Evolutionary conservation across 1,139 yeast species (phyloP).

Genomic region (Barnettozyma hawaiiensis): DNA sequence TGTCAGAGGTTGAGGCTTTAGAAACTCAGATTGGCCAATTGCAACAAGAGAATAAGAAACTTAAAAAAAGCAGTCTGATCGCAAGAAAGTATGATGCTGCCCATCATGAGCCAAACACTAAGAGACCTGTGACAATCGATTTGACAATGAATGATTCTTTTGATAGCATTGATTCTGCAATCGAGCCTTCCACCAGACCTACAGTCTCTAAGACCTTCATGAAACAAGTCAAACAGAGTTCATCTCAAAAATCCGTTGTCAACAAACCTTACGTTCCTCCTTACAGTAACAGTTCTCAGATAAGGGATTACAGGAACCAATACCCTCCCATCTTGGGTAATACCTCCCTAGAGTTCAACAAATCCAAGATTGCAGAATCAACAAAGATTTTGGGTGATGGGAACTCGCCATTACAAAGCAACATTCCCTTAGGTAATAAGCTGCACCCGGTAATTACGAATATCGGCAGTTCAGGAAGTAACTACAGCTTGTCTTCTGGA

Average conservation of each 20-base stretch:
- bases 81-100: background rate
- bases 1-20: constrained; percentile 14
- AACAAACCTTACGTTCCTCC: constrained; percentile 5
- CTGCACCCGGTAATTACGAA: constrained; percentile 1
- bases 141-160: constrained; percentile 16
- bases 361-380: constrained; percentile 21
- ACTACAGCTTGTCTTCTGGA: background rate
- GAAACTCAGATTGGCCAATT: constrained; percentile 13
- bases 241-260: constrained; percentile 12
- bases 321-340: background rate
- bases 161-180: constrained; percentile 9
- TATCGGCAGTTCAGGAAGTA: constrained; percentile 1
- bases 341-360: constrained; percentile 12
- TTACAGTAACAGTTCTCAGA: background rate
- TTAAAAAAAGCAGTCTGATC: constrained; percentile 1
- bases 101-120: background rate
- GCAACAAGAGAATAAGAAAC: constrained; percentile 13
- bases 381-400: constrained; percentile 15
- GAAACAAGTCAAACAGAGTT: constrained; percentile 19
- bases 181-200: constrained; percentile 5
- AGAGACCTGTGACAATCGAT: constrained; percentile 20
- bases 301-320: background rate
- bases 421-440: constrained; percentile 6
- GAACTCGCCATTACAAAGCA: constrained; percentile 11
- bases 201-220: constrained; percentile 15